Base-by-base conservation (phyloP, 495 filamentous ascomycete species). In the Mycothermus thermophilus region DNA sequence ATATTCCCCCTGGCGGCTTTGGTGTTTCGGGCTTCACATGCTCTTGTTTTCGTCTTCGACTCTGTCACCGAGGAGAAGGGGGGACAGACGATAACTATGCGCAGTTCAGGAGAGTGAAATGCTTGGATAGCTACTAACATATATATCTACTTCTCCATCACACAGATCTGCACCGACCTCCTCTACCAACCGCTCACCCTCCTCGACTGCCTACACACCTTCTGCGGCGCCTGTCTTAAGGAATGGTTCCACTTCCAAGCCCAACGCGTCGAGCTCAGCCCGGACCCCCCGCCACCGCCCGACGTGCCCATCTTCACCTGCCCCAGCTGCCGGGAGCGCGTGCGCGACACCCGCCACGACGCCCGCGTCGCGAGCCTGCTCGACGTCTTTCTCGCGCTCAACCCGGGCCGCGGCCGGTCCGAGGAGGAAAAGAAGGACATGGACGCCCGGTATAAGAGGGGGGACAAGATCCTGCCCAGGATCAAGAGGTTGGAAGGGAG, bases 151-250 rank as follows among this genome's bases (percentile, higher is more conserved):
- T n/a, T n/a, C 15, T 6, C 12, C 6, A 6, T 5, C 4, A 9
- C 4, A 25, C 43, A 95, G 88, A 95, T 97, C 45, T 97, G 90
- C 60, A 87, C 87, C 39, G 90, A 97, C 51, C 67, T 96, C 34
- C 81, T 97, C 41, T 93, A 83, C 64, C 83, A 94, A 54, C 90
- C 90, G 13, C 74, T 96, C 40, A 94, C 87, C 20, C 80, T 95
- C 40, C 82, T 97, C 52, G 83, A 96, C 64, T 97, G 90, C 55
- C 76, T 97, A 1, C 90, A 97, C 62, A 93, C 87, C 24, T 96
- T 90, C 62, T 96, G 90, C 63, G 90, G 84, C 37, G 79, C 81
- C 19, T 97, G 90, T 52, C 55, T 95, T 40, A 93, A 92, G 59
- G 77, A 86, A 59, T 96, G 90, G 90, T 97, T 97, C 60, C 66